phyloP scores from a whole-genome alignment of 495 filamentous ascomycete genomes.

The Penicillium silybi region DNA sequence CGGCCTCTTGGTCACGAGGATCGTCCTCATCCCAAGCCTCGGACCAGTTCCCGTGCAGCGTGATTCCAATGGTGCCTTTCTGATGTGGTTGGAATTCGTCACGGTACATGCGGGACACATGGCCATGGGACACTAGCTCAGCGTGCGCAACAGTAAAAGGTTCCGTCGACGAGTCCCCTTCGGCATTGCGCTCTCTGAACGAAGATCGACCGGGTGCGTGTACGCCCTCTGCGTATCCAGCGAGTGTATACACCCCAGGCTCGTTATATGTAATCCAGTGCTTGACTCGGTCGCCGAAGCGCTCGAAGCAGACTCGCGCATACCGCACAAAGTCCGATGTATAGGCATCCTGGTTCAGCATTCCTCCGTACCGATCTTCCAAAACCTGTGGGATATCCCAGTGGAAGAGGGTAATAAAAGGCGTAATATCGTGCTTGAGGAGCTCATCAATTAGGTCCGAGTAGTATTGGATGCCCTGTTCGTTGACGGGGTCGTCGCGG shows the following conservation, averaged over 20 bases:
- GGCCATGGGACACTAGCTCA: conserved; percentile 40
- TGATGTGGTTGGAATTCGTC: conserved; percentile 40
- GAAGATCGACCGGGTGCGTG: conserved; percentile 45
- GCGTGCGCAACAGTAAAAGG: conserved; percentile 45
- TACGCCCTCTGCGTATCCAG: conserved; percentile 47
- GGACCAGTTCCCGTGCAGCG: conserved; percentile 48
- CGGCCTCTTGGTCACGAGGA: conserved; percentile 38
- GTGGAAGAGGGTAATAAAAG: conserved; percentile 48
- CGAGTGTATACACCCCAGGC: conserved; percentile 40
- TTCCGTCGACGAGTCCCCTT: conserved; percentile 45
- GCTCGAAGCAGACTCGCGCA: conserved; percentile 42
- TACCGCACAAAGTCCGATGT: conserved; percentile 45
- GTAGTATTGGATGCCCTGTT: conserved; percentile 44
- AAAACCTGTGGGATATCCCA: conserved; percentile 47
- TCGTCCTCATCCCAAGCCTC: conserved; percentile 46
- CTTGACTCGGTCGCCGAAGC: conserved; percentile 42
- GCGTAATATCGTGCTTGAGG: conserved; percentile 39
- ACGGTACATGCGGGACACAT: conserved; percentile 37
- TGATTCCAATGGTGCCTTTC: conserved; percentile 44
- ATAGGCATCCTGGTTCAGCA: conserved; percentile 42
- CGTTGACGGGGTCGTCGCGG: conserved; percentile 32
- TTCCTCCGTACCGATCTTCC: conserved; percentile 45
- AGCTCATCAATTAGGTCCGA: conserved; percentile 42
- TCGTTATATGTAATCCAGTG: conserved; percentile 53
- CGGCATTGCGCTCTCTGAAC: conserved; percentile 39